Evolutionary conservation across 805 yeast genomes (phyloP), one percentile per base, ranked within the genome.

Genomic region (Wickerhamomyces xylosicus): DNA sequence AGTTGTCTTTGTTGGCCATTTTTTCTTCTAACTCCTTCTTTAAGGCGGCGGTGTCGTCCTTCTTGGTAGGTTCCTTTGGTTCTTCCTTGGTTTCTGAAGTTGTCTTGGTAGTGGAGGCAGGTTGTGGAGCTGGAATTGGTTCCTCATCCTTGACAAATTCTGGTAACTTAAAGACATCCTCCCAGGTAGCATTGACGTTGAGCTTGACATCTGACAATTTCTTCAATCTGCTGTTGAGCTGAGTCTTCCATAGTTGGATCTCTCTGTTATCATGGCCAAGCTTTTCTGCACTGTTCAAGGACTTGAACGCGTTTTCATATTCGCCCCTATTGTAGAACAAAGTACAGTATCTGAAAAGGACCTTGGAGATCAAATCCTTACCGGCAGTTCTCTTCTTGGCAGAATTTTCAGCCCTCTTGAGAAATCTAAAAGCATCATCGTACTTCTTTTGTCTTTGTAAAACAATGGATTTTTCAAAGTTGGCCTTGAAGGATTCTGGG

Each of bases 301-400:
- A 63, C 33, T 52, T 54, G 19, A 59, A 49, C 0, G 81, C 72
- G 15, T 54, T 50, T n/a, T 46, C 46, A 36, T 49, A 57, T 4
- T 64, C 57, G 42, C 68, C 69, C 41, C 58, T 57, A 18, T 61
- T 56, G 49, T 63, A 71, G 40, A 56, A 57, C 3, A 56, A 44
- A 40, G 72, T 54, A 2, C 73, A 71, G 40, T 66, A 56, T 28
- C 70, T 59, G 48, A 66, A 71, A 42, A 66, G 57, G n/a, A 71
- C 61, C n/a, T 59, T 51, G 2, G 69, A 72, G 20, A 71, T 61
- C 3, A 66, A 63, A 3, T 51, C 57, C 41, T 72, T 57, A 13
- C 29, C 14, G 36, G 59, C 66, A 0, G 72, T 72, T 25, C 67
- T 53, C 4, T 48, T 51, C 17, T 56, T 58, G 0, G 79, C 79